Evolutionary conservation across 148 eudicot species (phyloP), one percentile per base, ranked within the genome.

Genomic region (Nepenthes mirabilis): DNA sequence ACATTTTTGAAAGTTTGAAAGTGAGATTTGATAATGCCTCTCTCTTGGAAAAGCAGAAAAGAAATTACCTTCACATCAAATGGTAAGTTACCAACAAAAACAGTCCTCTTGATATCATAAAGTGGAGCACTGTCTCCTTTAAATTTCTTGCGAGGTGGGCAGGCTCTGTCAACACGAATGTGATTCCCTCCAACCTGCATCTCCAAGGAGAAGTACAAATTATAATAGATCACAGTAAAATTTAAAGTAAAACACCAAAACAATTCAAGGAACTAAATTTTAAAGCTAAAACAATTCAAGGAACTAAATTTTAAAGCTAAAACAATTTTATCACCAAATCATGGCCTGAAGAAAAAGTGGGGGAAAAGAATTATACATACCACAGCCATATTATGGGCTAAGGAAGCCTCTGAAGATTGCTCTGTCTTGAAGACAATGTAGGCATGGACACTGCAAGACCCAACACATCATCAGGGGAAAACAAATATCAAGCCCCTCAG

Each of bases 61-160:
- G n/a, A 58, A 43, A 43, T 58, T 65, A 88, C 99, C 96, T 88
- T 93, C 58, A 84, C 99, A 81, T 93, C 99, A 79, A 93, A 93
- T 14, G 99, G 99, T 58, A 93, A 82, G 75, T 93, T 88, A 37
- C 95, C 99, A 35, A 93, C 70, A 72, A 93, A 84, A 63, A 86
- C 77, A 33, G 96, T 88, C 78, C 91, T 83, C 72, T 83, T 83
- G 65, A 65, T 80, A 70, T 80, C 95, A 75, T 88, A 93, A 49
- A 86, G 88, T 36, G 79, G 67, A 67, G 71, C 61, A 65, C 57
- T 58, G 6, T 84, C 99, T 65, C 87, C 96, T 83, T 88, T 88
- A 61, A 93, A 65, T 66, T 93, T 93, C 87, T 93, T 93, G 55
- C 95, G 91, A 33, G 99, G 99, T 54, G 99, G 99, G 60, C 99